Base-by-base conservation (phyloP, 1,284 basidiomycete genomes). In the Tylopilus sp. region DNA sequence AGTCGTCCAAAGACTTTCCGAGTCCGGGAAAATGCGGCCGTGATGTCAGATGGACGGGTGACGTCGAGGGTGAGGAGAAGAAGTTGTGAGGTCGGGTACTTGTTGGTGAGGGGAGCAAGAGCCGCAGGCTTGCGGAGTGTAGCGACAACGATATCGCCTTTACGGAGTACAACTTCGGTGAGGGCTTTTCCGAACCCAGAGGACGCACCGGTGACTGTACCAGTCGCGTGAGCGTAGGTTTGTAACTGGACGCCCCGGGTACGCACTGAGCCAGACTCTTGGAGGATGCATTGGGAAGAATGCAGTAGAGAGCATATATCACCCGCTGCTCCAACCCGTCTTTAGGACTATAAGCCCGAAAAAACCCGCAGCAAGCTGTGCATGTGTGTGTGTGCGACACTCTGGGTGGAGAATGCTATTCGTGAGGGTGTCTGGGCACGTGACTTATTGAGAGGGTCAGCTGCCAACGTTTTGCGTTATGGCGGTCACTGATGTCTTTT, bases 161-260 rank as follows among this genome's bases (percentile, higher is more conserved):
- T 70, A 23, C 56, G 65, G n/a, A 80, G 75, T 45, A 74, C 71
- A 13, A 70, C 64, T 55, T 80, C 72, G 1, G 75, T 70, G 69
- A 79, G 71, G 6, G 64, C 55, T n/a, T 70, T 74, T 17, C 81
- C 79, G 50, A 82, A 75, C 1, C 79, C 79, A 5, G 78, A 76
- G 3, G 79, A 80, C 1, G 79, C 66, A 5, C 79, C 77, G 10
- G 79, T 80, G 54, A 80, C 78, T 78, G 50, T 45, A 45, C n/a
- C 23, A 25, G 42, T 25, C n/a, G 23, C 8, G 37, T 42, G 53
- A 54, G 34, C 35, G 58, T 29, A 9, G n/a, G 27, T 29, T 35
- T 9, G 9, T 35, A 33, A 16, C 25, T n/a, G 25, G 21, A 23
- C 13, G 25, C n/a, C 10, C 14, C 7, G 50, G 21, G 23, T 42